Evolutionary conservation across 176 grass and related monocot species (phyloP), one percentile per base, ranked within the genome.

Genomic region (Avena sativa): DNA sequence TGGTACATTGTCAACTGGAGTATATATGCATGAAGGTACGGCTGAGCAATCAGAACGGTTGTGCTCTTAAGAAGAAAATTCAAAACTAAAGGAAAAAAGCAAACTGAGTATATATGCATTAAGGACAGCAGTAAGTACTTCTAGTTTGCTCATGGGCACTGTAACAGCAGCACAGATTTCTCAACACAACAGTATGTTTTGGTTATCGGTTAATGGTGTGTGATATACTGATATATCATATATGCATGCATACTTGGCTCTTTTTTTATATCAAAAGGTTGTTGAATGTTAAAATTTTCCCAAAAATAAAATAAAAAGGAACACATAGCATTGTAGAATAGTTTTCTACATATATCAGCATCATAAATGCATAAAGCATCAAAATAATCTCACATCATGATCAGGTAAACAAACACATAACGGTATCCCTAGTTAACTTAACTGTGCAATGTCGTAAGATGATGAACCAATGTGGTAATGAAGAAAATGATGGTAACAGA

Each of bases 191-290:
- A 77, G 71, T 79, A 65, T 32, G 14, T 74, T 47, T 55, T 55
- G 66, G 55, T 12, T 23, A 68, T 16, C 69, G 28, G 12, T 9
- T 56, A 67, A 36, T 57, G 32, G 3, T 38, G 20, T 65, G 43
- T 28, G 56, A 25, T 86, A 51, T 75, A 75, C 21, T 75, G 72
- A 17, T 75, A 52, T 17, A 55, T 76, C 74, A 55, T 76, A 51
- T n/a, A 48, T 69, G 23, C 21, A 81, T 6, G 25, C 50, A 69
- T 70, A 69, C 4, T 46, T 68, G 32, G 36, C 28, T 68, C 44
- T 57, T 76, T 76, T 46, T 32, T 43, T 52, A 67, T 19, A 73
- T 67, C 0, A 47, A 65, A 81, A 25, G 21, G 57, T 66, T 15
- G 20, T 47, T 59, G 5, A 78, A 60, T 16, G 13, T 46, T 69